Percentiles rank a stretch among this genome's conserved stretches.
Conservation (phyloP, 139 green algal species). For the Tetratostichococcus sp. region DNA sequence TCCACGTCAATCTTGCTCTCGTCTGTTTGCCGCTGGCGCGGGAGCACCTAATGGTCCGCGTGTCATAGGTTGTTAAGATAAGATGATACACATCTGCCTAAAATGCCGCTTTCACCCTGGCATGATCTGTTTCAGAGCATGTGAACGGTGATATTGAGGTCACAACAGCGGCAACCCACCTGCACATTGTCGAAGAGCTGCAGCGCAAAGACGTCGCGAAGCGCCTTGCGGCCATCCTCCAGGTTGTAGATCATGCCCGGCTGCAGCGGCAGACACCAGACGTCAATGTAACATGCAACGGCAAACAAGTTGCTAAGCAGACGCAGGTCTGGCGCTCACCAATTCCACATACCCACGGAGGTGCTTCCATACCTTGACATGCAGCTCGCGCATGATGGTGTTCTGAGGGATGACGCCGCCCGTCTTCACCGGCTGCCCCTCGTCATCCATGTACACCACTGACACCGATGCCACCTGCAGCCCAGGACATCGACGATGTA, state of each 20-base stretch:
- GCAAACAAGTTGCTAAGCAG: too few species aligned
- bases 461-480: conserved; percentile 12
- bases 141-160: too few species aligned
- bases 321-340: too few species aligned
- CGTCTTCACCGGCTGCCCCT: conserved; percentile 41
- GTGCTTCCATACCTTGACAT: conserved; percentile 51
- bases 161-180: too few species aligned
- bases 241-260: conserved; percentile 68
- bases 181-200: conserved; percentile 82
- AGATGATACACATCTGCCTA: too few species aligned
- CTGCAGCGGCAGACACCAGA: conserved; percentile 1
- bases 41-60: conserved; percentile 48
- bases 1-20: conserved; percentile 64
- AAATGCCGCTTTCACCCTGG: too few species aligned
- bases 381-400: conserved; percentile 54
- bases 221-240: conserved; percentile 59
- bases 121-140: too few species aligned
- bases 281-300: too few species aligned
- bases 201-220: conserved; percentile 71
- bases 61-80: too few species aligned
- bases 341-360: too few species aligned
- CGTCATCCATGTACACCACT: conserved; percentile 55
- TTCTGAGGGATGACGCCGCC: conserved; percentile 25
- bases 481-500: too few species aligned
- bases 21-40: conserved; percentile 47